Percentiles rank a stretch among this genome's conserved stretches.
These are phyloP conservation scores for Ganoderma lucidum DNA, from an alignment of 1,284 basidiomycete species.

Conservation along the genomic window DNA sequence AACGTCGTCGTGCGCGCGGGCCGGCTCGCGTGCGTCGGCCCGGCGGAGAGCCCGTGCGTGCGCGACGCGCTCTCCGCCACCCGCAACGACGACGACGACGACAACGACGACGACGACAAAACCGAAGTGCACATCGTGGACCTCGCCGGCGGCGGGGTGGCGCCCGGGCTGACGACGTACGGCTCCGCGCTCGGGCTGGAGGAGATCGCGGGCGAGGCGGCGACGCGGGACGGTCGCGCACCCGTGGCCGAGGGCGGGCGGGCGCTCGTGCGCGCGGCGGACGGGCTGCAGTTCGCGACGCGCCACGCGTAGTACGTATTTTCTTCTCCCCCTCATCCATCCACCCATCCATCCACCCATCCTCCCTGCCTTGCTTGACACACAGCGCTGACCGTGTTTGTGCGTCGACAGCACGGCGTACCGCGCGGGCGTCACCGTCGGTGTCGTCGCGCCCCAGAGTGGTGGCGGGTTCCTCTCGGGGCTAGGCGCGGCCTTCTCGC, in stretches of 20 bases:
- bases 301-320: constrained; percentile 73
- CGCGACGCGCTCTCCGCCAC: constrained; percentile 17
- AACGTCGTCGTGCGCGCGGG: constrained; percentile 47
- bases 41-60: constrained; percentile 19
- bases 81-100: no score
- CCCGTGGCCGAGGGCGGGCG: no score
- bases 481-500: constrained; percentile 72
- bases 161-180: constrained; percentile 46
- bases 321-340: constrained; percentile 29
- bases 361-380: no score
- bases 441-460: constrained; percentile 66
- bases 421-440: constrained; percentile 63
- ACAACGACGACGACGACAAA: constrained; percentile 39
- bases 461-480: constrained; percentile 66
- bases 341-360: no score
- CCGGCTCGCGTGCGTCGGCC: constrained; percentile 32
- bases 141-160: constrained; percentile 54
- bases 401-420: constrained; percentile 69
- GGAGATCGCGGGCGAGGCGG: constrained; percentile 50
- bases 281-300: constrained; percentile 77
- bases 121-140: constrained; percentile 41
- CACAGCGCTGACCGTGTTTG: no score
- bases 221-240: constrained; percentile 53
- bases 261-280: constrained; percentile 73
- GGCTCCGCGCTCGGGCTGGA: constrained; percentile 46